Evolutionary conservation across 805 yeast genomes (phyloP).

Genomic region (Metschnikowia anglica): DNA sequence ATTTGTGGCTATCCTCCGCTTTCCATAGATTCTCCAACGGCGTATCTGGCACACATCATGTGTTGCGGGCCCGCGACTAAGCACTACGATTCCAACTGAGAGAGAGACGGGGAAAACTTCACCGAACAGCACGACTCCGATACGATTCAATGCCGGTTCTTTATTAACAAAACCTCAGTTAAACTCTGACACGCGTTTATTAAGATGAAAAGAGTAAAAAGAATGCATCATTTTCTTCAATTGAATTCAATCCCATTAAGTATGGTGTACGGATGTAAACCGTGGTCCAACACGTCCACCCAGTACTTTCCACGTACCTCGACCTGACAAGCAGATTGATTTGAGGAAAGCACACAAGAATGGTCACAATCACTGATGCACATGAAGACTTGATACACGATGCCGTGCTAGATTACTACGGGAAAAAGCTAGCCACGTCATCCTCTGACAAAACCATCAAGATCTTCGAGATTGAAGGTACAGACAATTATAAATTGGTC

Average conservation of each 20-base stretch:
- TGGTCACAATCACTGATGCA: slow-evolving; percentile 87
- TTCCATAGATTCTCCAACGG: too few species aligned
- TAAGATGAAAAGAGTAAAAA: too few species aligned
- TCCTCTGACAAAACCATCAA: slow-evolving; percentile 23
- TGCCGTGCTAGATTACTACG: slow-evolving; percentile 95
- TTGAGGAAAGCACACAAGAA: slow-evolving; percentile 16
- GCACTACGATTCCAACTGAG: too few species aligned
- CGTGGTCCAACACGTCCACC: slow-evolving; percentile 4
- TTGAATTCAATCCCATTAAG: neutral
- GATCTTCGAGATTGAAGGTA: slow-evolving; percentile 24
- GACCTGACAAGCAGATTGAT: neutral
- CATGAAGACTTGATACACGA: slow-evolving; percentile 94
- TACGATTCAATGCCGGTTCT: too few species aligned
- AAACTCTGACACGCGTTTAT: too few species aligned
- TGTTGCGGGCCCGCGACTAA: too few species aligned
- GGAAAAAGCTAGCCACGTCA: slow-evolving; percentile 74
- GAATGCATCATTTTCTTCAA: too few species aligned
- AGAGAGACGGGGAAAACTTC: too few species aligned
- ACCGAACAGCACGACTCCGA: too few species aligned
- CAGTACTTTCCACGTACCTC: slow-evolving; percentile 3
- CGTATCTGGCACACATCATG: too few species aligned
- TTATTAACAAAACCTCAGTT: too few species aligned
- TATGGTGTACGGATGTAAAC: slow-evolving; percentile 7
- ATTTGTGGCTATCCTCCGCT: neutral
- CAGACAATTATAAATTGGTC: slow-evolving; percentile 44